Base-by-base conservation (phyloP, 805 yeast species). In the Yamadazyma scolyti region DNA sequence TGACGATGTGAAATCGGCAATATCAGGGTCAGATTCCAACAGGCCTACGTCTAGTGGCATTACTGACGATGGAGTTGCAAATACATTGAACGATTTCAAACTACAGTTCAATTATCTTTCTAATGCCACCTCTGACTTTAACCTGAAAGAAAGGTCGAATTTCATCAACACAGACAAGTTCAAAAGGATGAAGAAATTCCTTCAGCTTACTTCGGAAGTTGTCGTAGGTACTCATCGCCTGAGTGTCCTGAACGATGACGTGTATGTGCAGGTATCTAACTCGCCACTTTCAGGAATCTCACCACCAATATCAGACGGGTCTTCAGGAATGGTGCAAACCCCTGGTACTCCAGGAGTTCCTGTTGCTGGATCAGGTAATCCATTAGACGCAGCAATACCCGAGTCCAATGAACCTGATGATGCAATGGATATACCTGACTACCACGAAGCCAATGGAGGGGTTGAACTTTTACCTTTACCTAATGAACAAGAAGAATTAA, bases 161-260 rank as follows among this genome's bases (percentile, higher is more conserved):
- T 78, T 81, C 55, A 72, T 85, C 33, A 87, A 88, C 52, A 90
- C 90, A 4, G 96, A 87, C 56, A 73, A 73, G 46, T 65, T 82
- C 48, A 86, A 85, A 53, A 63, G 87, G 34, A 70, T 77, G 61
- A 79, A 78, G 44, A 84, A 88, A 49, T 87, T 87, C 13, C 64
- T 88, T 5, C 85, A 86, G n/a, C 60, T 86, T 48, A 84, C 88
- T 30, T 74, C 86, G 2, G 95, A 84, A 53, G 73, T 87, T 2
- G 67, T 85, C 14, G 70, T 88, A 16, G 97, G 97, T 3, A 87
- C 95, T 0, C 81, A 75, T 44, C 62, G 90, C 40, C 67, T 64
- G 66, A 39, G 3, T 26, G 23, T 7, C 13, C 16, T 16, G 20
- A 19, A 16, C 10, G 24, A 23, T 27, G 33, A 23, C 9, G n/a